Base-by-base conservation (phyloP, 1,284 basidiomycete genomes). In the Porogramme epimiltina region DNA sequence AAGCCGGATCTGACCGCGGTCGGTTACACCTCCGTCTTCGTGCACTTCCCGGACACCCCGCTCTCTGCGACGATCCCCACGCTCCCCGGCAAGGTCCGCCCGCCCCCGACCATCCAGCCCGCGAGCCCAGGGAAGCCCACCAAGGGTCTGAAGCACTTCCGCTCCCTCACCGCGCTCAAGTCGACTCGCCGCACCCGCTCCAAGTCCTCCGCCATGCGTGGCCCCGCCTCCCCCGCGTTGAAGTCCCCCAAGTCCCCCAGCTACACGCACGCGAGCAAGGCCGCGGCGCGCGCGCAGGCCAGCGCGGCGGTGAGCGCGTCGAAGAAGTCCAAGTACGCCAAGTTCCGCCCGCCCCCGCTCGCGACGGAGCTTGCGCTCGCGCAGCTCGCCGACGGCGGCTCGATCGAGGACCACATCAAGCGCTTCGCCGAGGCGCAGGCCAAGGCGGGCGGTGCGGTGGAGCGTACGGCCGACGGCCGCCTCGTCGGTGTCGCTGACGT, bases 331-430 rank as follows among this genome's bases (percentile, higher is more conserved):
- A 70, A 75, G 50, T 77, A 79, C 60, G 62, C 66, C 33, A 56
- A 69, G 61, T 50, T 71, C 56, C 62, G 68, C 66, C 55, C 79
- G 66, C 77, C 82, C 4, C 73, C 84, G 3, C 75, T 89, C 31
- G 73, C 78, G 5, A 79, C 79, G 45, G 85, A 88, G 56, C 74
- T 88, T 34, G 81, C 79, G 1, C 70, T 89, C 51, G 79, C 84
- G 74, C 87, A 88, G 65, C 81, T 87, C 54, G 62, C 73, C 2
- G 84, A 82, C 45, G 87, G 87, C 15, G 87, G 87, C 0, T 76
- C 67, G 45, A 72, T 80, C 51, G 79, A 87, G 47, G 66, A 73
- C n/a, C 79, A 85, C 50, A 77, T 80, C 38, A 73, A 75, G 51
- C 77, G 77, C n/a, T 64, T 80, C 39, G 80, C 84, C 73, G 73